These are phyloP conservation scores for Garcia nutans DNA, from an alignment of 345 rosid species.

Conservation along the genomic window DNA sequence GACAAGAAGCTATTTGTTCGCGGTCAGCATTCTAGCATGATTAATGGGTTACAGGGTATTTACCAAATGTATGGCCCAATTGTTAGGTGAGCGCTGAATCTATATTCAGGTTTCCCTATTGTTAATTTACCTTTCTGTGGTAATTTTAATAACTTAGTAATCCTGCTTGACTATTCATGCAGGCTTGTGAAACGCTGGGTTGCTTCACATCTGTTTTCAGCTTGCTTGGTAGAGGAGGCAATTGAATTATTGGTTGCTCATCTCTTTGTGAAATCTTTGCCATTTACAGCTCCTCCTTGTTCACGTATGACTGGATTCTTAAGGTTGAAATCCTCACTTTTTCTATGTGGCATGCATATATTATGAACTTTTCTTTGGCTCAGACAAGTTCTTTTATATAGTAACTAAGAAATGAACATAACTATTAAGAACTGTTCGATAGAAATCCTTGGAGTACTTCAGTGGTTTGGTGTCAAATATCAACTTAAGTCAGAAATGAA, in stretches of 20 bases:
- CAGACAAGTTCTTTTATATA: not conserved
- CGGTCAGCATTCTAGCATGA: conserved; percentile 94
- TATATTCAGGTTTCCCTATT: conserved; percentile 11
- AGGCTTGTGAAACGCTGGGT: conserved; percentile 99
- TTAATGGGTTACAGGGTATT: conserved; percentile 72
- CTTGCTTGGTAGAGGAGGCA: conserved; percentile 84
- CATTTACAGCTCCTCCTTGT: conserved; percentile 73
- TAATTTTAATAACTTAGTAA: not conserved
- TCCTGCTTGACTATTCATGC: conserved; percentile 16
- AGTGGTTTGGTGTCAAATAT: too few species aligned
- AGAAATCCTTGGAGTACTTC: not conserved
- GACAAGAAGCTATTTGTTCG: conserved; percentile 70
- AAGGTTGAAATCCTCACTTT: conserved; percentile 48
- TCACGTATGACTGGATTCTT: conserved; percentile 83
- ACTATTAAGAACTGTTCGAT: too few species aligned
- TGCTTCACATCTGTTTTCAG: conserved; percentile 85
- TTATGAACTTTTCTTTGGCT: not conserved
- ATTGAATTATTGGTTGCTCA: conserved; percentile 79
- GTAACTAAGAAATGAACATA: not conserved
- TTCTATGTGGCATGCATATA: not conserved
- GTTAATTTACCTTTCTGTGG: not conserved
- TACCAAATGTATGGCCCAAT: conserved; percentile 68
- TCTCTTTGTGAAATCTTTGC: conserved; percentile 75
- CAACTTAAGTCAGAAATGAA: not conserved
- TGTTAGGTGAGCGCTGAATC: conserved; percentile 51